Base-by-base conservation (phyloP, 305 asterid species). In the Ilex paraguariensis region DNA sequence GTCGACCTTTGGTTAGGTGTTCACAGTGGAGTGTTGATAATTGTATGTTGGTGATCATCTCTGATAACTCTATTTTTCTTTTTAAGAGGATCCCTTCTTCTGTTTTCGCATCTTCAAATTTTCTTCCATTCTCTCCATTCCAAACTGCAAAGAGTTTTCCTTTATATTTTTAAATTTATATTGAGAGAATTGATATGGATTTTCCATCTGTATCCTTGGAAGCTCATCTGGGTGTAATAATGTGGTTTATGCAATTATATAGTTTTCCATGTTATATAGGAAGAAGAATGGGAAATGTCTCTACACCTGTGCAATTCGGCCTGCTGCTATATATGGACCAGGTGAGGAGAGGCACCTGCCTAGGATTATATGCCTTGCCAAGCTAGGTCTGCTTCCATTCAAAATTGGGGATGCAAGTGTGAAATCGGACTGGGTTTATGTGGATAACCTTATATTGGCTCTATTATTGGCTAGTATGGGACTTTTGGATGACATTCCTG, bases 271-370 rank as follows among this genome's bases (percentile, higher is more conserved):
- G 10, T 70, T 55, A 13, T 65, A 54, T 90, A 90, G 96, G 68
- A 75, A 86, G 59, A 68, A 68, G 71, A 69, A 70, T 57, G 95
- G 95, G 36, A 84, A 74, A 71, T 60, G 81, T 70, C 75, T 93
- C 13, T 93, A 87, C 76, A 71, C 95, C 3, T 93, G 99, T 73
- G 96, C 96, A 52, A 62, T 90, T 64, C 97, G 99, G 45, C 97
- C 99, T 40, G 99, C 96, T 75, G 92, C 97, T 76, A 87, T 93
- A 54, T 90, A 93, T 62, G 99, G 99, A 59, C 99, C 97, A 0
- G 96, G 99, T 61, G 99, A 93, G 79, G 95, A 93, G 76, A 75
- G 96, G 75, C 97, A 93, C 81, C 70, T 93, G 57, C 97, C 96
- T 0, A 86, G 99, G 85, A 90, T 90, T 50, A 48, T 93, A 10